Evolutionary conservation across 2,329 filamentous ascomycete genomes (phyloP).

Genomic region (Lasiodiplodia sp.): DNA sequence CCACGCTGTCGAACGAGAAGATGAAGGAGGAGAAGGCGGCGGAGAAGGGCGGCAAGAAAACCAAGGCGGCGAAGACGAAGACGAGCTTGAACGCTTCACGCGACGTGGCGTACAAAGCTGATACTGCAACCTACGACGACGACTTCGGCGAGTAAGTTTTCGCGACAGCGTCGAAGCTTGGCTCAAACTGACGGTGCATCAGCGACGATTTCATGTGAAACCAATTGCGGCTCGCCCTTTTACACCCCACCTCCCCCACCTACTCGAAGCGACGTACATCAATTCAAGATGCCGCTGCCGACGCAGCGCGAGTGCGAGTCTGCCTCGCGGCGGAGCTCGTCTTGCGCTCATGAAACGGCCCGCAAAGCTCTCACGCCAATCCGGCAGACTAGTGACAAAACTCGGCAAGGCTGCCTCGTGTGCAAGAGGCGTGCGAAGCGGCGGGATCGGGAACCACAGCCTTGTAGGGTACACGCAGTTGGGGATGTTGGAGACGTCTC

Average conservation of each 20-base stretch:
- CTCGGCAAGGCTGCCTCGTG: constrained; percentile 18
- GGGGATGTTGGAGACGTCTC: constrained; percentile 22
- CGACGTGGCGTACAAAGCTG: constrained; percentile 63
- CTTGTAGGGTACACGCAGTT: constrained; percentile 14
- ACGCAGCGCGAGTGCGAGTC: constrained; percentile 18
- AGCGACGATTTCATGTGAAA: constrained; percentile 51
- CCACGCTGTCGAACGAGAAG: constrained; percentile 95
- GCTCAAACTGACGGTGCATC: constrained; percentile 35
- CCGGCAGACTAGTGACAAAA: constrained; percentile 20
- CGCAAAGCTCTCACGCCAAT: constrained; percentile 26
- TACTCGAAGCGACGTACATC: constrained; percentile 25
- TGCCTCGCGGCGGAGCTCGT: constrained; percentile 25
- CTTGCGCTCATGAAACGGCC: constrained; percentile 25
- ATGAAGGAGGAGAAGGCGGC: constrained; percentile 97
- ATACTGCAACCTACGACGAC: constrained; percentile 81
- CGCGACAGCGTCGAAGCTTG: constrained; percentile 6
- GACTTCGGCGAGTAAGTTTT: constrained; percentile 81
- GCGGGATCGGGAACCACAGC: constrained; percentile 20
- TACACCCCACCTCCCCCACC: constrained; percentile 25
- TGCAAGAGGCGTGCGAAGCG: constrained; percentile 15
- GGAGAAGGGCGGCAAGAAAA: constrained; percentile 96
- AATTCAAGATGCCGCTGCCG: constrained; percentile 21
- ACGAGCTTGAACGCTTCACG: constrained; percentile 75
- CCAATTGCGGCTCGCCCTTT: constrained; percentile 15
- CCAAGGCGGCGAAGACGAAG: constrained; percentile 96